Evolutionary conservation across 352 stramenopile species (phyloP).

Genomic region (Plasmopara muralis): DNA sequence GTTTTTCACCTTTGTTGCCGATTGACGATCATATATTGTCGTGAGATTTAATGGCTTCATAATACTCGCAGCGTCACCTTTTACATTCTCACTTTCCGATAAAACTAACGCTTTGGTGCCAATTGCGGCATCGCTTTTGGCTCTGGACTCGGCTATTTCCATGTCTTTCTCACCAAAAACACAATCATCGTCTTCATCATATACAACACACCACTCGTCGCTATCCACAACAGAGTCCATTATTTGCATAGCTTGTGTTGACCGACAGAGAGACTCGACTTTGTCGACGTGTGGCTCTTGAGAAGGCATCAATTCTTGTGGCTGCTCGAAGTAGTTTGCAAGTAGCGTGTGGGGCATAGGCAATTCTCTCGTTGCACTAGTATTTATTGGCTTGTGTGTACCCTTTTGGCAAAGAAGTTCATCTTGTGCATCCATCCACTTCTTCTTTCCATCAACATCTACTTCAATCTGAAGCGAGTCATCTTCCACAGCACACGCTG

Average conservation of each 20-base stretch:
- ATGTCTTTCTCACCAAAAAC: neutral
- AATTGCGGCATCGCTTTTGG: too few relatives aligned
- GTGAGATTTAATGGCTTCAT: constrained; percentile 2
- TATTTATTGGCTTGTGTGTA: constrained; percentile 55
- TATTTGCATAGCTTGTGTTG: constrained; percentile 10
- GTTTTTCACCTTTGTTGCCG: neutral
- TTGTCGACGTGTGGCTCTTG: neutral
- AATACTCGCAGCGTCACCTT: neutral
- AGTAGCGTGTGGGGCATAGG: constrained; percentile 7
- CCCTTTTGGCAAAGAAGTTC: constrained; percentile 53
- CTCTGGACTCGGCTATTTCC: neutral
- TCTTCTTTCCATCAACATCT: constrained; percentile 35
- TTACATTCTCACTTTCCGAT: neutral
- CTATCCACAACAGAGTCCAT: constrained; percentile 11
- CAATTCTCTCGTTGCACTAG: constrained; percentile 4
- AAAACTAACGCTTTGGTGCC: neutral
- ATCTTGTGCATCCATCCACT: constrained; percentile 57
- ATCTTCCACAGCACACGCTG: constrained; percentile 16
- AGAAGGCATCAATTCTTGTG: constrained; percentile 1
- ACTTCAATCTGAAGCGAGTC: constrained; percentile 38
- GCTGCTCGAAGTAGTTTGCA: constrained; percentile 16
- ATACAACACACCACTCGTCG: constrained; percentile 27
- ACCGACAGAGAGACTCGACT: constrained; percentile 8
- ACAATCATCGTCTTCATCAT: constrained; percentile 2
- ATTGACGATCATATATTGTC: constrained; percentile 3